Percentiles rank a stretch among this genome's conserved stretches.
phyloP scores from a whole-genome alignment of 164 flowering plant genomes.

The Protea cynaroides region DNA sequence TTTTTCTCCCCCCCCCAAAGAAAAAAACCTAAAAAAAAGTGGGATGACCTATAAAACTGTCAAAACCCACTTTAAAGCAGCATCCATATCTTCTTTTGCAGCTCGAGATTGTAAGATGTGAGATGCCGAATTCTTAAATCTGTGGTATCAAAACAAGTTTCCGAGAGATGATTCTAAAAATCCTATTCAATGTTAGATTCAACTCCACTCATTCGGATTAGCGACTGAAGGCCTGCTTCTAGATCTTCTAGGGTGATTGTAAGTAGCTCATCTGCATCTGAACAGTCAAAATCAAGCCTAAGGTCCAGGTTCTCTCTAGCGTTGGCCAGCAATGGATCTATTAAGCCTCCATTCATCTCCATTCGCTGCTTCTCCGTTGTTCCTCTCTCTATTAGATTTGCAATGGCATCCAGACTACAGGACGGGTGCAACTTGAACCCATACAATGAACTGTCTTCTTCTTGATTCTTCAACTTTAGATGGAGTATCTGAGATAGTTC shows the following conservation, averaged over 20 bases:
- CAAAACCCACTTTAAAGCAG: neutral
- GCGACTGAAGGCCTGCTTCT: constrained; percentile 54
- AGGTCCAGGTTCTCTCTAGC: constrained; percentile 86
- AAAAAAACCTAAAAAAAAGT: neutral
- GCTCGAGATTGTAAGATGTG: neutral
- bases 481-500: constrained; percentile 76
- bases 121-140: neutral
- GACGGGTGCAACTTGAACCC: constrained; percentile 78
- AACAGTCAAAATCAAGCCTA: constrained; percentile 72
- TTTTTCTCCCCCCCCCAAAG: neutral
- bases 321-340: constrained; percentile 80
- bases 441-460: constrained; percentile 49
- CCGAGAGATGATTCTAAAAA: neutral
- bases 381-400: constrained; percentile 48
- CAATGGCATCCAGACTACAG: constrained; percentile 60
- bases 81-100: too few species aligned
- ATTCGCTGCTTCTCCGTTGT: constrained; percentile 71
- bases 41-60: neutral
- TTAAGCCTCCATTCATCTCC: constrained; percentile 92
- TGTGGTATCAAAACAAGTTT: neutral
- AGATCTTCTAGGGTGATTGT: constrained; percentile 80
- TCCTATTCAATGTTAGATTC: neutral
- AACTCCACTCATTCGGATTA: constrained; percentile 30
- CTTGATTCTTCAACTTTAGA: constrained; percentile 70
- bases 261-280: constrained; percentile 53